Evolutionary conservation across 2,329 filamentous ascomycete genomes (phyloP), one percentile per base, ranked within the genome.

Genomic region (Aspergillus brunneoviolaceus): DNA sequence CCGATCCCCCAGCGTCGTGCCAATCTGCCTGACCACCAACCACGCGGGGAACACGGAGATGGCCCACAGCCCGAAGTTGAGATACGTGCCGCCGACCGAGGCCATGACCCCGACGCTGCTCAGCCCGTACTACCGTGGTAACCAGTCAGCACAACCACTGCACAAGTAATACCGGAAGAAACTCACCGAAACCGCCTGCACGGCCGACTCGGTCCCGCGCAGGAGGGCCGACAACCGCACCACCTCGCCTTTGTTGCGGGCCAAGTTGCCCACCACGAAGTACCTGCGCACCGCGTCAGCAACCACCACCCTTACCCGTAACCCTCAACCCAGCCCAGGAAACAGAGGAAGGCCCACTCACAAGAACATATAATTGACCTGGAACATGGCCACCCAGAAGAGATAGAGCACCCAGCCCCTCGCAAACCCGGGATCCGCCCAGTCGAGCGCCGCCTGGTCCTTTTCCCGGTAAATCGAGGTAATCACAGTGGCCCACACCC

Each of bases 301-400:
- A 31, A 10, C 5, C 10, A 4, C 21, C 9, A 7, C 7, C 16
- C 39, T n/a, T n/a, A n/a, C n/a, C n/a, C n/a, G n/a, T n/a, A n/a
- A n/a, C n/a, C n/a, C n/a, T n/a, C n/a, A n/a, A n/a, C n/a, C n/a
- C n/a, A n/a, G n/a, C n/a, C n/a, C n/a, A n/a, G n/a, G n/a, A n/a
- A n/a, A n/a, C n/a, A n/a, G 5, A 1, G 6, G 3, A 45, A 27
- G 6, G 25, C 16, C 19, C 5, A 74, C 82, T 73, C 68, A 87
- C 80, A 91, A 74, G 70, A 87, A 91, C 64, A 91, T 80, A 70
- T 92, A 92, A 71, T 91, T 91, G 7, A 90, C 65, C 74, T 91
- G 89, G 66, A 91, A 91, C 0, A 87, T 85, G 11, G 85, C 75
- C 0, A 86, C 85, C 65, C 89, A 81, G 65, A 92, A 84, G 5